Evolutionary conservation across 2,329 filamentous ascomycete genomes (phyloP).

Genomic region (Clonostachys rosea): DNA sequence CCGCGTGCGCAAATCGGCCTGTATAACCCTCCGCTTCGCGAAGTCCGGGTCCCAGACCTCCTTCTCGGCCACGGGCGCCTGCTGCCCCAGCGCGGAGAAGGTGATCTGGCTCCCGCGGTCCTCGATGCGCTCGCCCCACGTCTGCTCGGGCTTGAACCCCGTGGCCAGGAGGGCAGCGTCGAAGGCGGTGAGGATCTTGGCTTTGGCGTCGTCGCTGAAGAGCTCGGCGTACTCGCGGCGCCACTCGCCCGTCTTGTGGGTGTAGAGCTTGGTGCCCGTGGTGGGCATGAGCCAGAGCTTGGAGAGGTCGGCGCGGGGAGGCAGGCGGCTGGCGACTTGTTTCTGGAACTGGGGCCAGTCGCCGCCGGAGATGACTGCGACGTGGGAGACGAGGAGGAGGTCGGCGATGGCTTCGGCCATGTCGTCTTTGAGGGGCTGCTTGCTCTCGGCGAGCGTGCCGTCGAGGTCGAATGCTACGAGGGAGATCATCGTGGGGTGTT

Average conservation of each 20-base stretch:
- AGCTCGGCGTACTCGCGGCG: constrained; percentile 27
- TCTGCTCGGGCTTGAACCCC: constrained; percentile 26
- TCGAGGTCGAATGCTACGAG: constrained; percentile 3
- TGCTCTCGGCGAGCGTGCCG: constrained; percentile 3
- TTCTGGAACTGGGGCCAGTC: constrained; percentile 35
- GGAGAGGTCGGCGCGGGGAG: constrained; percentile 22
- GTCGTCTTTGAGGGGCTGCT: constrained; percentile 1
- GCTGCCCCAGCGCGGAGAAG: constrained; percentile 32
- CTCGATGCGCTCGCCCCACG: constrained; percentile 31
- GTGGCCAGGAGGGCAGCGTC: constrained; percentile 25
- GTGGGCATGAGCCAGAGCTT: constrained; percentile 36
- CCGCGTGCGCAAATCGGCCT: constrained; percentile 23
- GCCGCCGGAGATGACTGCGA: constrained; percentile 32
- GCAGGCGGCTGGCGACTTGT: constrained; percentile 29
- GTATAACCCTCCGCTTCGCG: constrained; percentile 29
- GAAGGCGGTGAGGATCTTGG: constrained; percentile 23
- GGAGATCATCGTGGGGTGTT: not conserved
- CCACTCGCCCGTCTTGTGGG: constrained; percentile 18
- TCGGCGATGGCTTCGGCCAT: constrained; percentile 1
- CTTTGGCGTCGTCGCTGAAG: constrained; percentile 12
- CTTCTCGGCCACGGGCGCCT: constrained; percentile 26
- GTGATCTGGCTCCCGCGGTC: constrained; percentile 34
- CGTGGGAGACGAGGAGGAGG: constrained; percentile 28
- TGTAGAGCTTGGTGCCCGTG: constrained; percentile 19
- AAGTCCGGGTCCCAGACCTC: constrained; percentile 31